These are phyloP conservation scores for Phytophthora pini DNA, from an alignment of 352 stramenopile species.

Conservation along the genomic window DNA sequence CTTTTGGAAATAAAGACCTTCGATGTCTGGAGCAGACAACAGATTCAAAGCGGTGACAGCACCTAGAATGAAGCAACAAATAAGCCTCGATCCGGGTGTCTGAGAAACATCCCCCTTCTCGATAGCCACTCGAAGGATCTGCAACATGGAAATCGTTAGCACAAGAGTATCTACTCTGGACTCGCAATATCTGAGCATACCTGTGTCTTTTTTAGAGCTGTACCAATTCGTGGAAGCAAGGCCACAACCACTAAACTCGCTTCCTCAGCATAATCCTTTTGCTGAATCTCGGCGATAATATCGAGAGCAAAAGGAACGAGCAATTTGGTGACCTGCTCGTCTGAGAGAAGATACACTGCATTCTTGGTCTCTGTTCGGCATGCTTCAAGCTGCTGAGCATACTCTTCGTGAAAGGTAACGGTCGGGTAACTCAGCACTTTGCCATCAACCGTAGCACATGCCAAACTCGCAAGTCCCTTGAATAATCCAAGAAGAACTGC, in stretches of 20 bases:
- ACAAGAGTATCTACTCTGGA: background rate
- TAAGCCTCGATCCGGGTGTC: slow-evolving; percentile 72
- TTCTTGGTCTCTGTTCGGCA: slow-evolving; percentile 65
- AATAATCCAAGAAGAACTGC: slow-evolving; percentile 70
- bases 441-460: slow-evolving; percentile 71
- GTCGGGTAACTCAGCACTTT: slow-evolving; percentile 68
- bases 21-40: slow-evolving; percentile 73
- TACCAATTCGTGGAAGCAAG: slow-evolving; percentile 58
- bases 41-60: slow-evolving; percentile 77
- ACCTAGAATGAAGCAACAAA: slow-evolving; percentile 79
- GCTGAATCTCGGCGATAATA: slow-evolving; percentile 74
- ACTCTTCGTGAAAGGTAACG: slow-evolving; percentile 73
- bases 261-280: slow-evolving; percentile 78
- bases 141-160: slow-evolving; percentile 7
- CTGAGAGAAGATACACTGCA: slow-evolving; percentile 68
- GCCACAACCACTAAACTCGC: slow-evolving; percentile 69
- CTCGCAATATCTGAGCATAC: slow-evolving; percentile 19
- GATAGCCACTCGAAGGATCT: slow-evolving; percentile 86
- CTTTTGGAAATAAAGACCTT: slow-evolving; percentile 86
- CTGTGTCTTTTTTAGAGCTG: slow-evolving; percentile 80
- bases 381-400: slow-evolving; percentile 48
- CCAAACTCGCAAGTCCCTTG: slow-evolving; percentile 57
- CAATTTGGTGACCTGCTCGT: slow-evolving; percentile 81
- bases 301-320: slow-evolving; percentile 78
- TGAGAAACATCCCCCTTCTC: slow-evolving; percentile 87